phyloP scores from a whole-genome alignment of 2,329 filamentous ascomycete genomes.

The Periconia sp. region DNA sequence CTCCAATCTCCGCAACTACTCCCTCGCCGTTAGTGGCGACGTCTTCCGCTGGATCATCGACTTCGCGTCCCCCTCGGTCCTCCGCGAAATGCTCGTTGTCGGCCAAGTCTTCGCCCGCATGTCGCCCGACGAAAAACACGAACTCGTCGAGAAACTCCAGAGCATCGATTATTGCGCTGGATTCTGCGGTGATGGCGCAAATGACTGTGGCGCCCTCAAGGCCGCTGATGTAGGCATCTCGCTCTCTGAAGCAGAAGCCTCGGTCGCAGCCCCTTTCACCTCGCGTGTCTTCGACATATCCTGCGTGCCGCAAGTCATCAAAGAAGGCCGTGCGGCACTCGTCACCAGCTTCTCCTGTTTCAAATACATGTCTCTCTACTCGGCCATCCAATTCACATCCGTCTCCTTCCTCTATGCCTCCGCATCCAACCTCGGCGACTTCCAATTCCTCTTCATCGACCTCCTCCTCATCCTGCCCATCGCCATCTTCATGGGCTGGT shows the following conservation, averaged over 20 bases:
- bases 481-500: slow-evolving; percentile 99
- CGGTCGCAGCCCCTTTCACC: slow-evolving; percentile 96
- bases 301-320: slow-evolving; percentile 89
- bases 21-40: slow-evolving; percentile 85
- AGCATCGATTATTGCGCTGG: slow-evolving; percentile 93
- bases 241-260: slow-evolving; percentile 94
- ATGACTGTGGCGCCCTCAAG: slow-evolving; percentile 95
- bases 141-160: slow-evolving; percentile 94
- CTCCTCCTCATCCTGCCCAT: slow-evolving; percentile 90
- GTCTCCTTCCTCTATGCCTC: slow-evolving; percentile 96
- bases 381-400: slow-evolving; percentile 97
- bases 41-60: slow-evolving; percentile 97
- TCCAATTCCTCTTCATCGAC: slow-evolving; percentile 97
- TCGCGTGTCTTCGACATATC: slow-evolving; percentile 94
- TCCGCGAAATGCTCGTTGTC: slow-evolving; percentile 83
- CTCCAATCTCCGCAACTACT: slow-evolving; percentile 79
- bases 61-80: slow-evolving; percentile 77
- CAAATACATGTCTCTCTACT: slow-evolving; percentile 99
- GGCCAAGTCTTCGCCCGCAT: slow-evolving; percentile 96
- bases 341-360: slow-evolving; percentile 99
- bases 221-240: slow-evolving; percentile 97
- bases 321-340: slow-evolving; percentile 88
- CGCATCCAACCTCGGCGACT: slow-evolving; percentile 92
- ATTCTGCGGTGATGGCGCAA: slow-evolving; percentile 96
- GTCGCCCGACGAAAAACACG: slow-evolving; percentile 98